phyloP scores from a whole-genome alignment of 371 early-diverging fungal genomes.

The Racocetra persica region DNA sequence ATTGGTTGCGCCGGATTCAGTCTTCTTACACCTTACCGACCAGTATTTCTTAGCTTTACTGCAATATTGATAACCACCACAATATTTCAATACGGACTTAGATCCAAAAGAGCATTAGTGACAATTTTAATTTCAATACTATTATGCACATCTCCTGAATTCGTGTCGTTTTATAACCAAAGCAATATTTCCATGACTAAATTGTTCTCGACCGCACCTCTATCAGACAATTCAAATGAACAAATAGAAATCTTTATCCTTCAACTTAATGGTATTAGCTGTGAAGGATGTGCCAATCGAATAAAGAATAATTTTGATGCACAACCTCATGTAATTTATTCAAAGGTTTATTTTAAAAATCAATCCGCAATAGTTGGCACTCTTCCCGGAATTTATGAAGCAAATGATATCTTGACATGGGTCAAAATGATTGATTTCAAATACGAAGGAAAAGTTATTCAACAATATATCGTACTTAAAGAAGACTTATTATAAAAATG shows the following conservation, averaged over 20 bases:
- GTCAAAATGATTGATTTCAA: constrained; percentile 21
- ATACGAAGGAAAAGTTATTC: constrained; percentile 20
- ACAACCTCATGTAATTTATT: background rate
- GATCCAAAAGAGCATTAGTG: background rate
- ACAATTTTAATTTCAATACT: background rate
- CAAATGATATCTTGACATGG: constrained; percentile 8
- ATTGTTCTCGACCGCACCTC: background rate
- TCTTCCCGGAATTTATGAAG: constrained; percentile 4
- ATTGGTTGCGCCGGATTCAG: constrained; percentile 32
- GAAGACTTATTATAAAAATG: no score
- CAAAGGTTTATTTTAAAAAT: constrained; percentile 25
- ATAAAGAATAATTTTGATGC: constrained; percentile 16
- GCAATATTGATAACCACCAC: background rate
- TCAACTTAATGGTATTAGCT: constrained; percentile 11
- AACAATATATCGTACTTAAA: background rate
- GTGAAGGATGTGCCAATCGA: constrained; percentile 27
- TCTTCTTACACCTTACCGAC: constrained; percentile 11
- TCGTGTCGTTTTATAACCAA: constrained; percentile 21
- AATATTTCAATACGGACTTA: background rate
- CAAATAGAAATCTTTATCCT: constrained; percentile 5
- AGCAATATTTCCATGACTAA: background rate
- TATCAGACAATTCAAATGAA: background rate
- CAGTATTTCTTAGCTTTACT: constrained; percentile 11
- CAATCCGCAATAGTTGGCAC: constrained; percentile 12
- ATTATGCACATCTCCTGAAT: constrained; percentile 4